Evolutionary conservation across 1,139 yeast genomes (phyloP).

Genomic region (Saccharomyces hybrid): DNA sequence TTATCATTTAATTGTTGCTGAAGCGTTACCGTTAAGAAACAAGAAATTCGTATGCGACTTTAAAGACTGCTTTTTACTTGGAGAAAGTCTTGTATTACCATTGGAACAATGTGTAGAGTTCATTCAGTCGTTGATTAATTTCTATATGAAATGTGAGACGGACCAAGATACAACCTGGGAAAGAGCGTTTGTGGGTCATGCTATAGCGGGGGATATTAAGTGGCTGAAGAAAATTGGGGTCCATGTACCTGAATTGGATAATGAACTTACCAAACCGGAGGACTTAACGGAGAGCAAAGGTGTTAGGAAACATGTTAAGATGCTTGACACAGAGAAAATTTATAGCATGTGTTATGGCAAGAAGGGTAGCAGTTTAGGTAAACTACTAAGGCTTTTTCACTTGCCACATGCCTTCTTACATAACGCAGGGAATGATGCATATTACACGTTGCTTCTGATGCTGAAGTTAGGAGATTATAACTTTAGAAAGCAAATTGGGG

Average conservation of each 20-base stretch:
- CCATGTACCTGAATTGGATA: slow-evolving; percentile 33
- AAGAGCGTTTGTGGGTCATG: slow-evolving; percentile 59
- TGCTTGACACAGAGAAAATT: slow-evolving; percentile 49
- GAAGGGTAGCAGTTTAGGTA: slow-evolving; percentile 44
- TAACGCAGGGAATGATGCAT: slow-evolving; percentile 82
- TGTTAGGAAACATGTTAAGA: slow-evolving; percentile 4
- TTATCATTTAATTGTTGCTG: slow-evolving; percentile 52
- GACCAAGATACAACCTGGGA: slow-evolving; percentile 22
- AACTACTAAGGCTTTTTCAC: slow-evolving; percentile 42
- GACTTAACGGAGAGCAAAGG: not conserved
- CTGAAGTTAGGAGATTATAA: slow-evolving; percentile 50
- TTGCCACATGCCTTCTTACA: slow-evolving; percentile 62
- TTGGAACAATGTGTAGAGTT: slow-evolving; percentile 35
- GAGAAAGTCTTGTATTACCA: slow-evolving; percentile 42
- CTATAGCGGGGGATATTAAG: slow-evolving; percentile 51
- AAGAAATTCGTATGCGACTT: slow-evolving; percentile 59
- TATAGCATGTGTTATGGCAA: slow-evolving; percentile 40
- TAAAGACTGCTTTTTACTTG: slow-evolving; percentile 48
- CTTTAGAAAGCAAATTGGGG: slow-evolving; percentile 32
- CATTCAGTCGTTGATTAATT: slow-evolving; percentile 39
- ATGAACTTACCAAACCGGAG: not conserved
- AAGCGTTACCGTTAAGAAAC: slow-evolving; percentile 41
- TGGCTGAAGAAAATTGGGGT: slow-evolving; percentile 48
- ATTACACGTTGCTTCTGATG: slow-evolving; percentile 52
- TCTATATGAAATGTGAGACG: slow-evolving; percentile 32